Percentiles rank a stretch among this genome's conserved stretches.
These are phyloP conservation scores for Aureobasidium sp. DNA, from an alignment of 2,329 filamentous ascomycete genomes.

Conservation along the genomic window DNA sequence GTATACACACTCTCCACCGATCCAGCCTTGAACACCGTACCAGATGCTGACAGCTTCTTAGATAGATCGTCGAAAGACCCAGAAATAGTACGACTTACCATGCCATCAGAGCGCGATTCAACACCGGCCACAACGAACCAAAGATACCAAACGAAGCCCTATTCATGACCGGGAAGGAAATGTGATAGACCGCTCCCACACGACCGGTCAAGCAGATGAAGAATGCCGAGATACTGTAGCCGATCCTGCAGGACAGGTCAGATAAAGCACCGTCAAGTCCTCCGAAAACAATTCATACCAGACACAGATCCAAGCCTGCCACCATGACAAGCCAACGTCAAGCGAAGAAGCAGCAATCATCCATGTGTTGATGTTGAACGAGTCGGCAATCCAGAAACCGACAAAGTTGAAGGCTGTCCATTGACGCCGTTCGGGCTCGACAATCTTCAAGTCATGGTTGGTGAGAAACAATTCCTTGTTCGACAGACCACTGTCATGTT, in stretches of 20 bases:
- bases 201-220: slow-evolving; percentile 74
- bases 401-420: slow-evolving; percentile 87
- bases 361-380: slow-evolving; percentile 58
- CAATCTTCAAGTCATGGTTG: slow-evolving; percentile 52
- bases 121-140: slow-evolving; percentile 80
- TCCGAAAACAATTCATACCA: slow-evolving; percentile 18
- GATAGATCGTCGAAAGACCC: background rate
- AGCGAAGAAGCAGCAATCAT: slow-evolving; percentile 77
- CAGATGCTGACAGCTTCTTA: slow-evolving; percentile 44
- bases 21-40: slow-evolving; percentile 81
- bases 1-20: slow-evolving; percentile 68
- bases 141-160: slow-evolving; percentile 79
- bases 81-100: slow-evolving; percentile 33
- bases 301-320: slow-evolving; percentile 37
- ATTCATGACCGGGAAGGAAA: slow-evolving; percentile 75
- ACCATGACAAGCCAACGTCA: slow-evolving; percentile 54
- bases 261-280: background rate
- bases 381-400: slow-evolving; percentile 72
- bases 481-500: slow-evolving; percentile 66
- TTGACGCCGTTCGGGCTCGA: slow-evolving; percentile 69
- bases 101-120: slow-evolving; percentile 81
- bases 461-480: slow-evolving; percentile 76
- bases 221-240: slow-evolving; percentile 65
- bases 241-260: slow-evolving; percentile 39
- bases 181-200: slow-evolving; percentile 80